Percentiles rank a stretch among this genome's conserved stretches.
These are phyloP conservation scores for Vanrija sp. DNA, from an alignment of 1,284 basidiomycete genomes.

Conservation along the genomic window DNA sequence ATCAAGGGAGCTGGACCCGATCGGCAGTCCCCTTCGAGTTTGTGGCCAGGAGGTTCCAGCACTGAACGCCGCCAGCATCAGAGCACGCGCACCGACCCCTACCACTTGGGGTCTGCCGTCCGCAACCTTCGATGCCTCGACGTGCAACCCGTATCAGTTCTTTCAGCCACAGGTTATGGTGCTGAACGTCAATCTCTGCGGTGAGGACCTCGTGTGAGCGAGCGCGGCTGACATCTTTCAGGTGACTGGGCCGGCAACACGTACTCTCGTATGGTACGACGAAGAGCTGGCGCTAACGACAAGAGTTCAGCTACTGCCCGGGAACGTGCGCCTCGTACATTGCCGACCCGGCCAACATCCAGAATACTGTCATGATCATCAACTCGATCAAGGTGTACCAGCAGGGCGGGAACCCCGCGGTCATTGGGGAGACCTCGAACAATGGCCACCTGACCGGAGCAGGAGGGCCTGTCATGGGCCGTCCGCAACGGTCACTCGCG, in stretches of 20 bases:
- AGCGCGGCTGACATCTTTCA: conserved; percentile 4
- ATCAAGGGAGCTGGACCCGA: conserved; percentile 61
- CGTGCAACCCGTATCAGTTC: conserved; percentile 63
- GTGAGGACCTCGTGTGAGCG: conserved; percentile 14
- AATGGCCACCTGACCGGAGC: neutral
- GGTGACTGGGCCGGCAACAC: conserved; percentile 63
- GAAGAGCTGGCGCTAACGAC: conserved; percentile 35
- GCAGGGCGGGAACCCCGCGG: conserved; percentile 4
- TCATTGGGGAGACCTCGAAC: neutral
- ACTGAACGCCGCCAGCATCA: conserved; percentile 50
- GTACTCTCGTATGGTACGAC: conserved; percentile 47
- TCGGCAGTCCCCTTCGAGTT: conserved; percentile 62
- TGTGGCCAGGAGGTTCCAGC: conserved; percentile 1
- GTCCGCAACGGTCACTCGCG: no score
- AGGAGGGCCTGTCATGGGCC: neutral
- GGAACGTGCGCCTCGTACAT: conserved; percentile 66
- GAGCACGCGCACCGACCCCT: conserved; percentile 58
- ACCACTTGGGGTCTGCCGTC: conserved; percentile 63
- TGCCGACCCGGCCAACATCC: conserved; percentile 54
- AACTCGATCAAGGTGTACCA: conserved; percentile 45
- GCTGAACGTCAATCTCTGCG: conserved; percentile 59
- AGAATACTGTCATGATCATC: conserved; percentile 44
- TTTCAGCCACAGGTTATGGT: conserved; percentile 67
- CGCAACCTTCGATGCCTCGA: conserved; percentile 61
- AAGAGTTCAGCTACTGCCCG: conserved; percentile 51